Evolutionary conservation across 2,329 filamentous ascomycete species (phyloP).

Genomic region (Malbranchea cinnamomea): DNA sequence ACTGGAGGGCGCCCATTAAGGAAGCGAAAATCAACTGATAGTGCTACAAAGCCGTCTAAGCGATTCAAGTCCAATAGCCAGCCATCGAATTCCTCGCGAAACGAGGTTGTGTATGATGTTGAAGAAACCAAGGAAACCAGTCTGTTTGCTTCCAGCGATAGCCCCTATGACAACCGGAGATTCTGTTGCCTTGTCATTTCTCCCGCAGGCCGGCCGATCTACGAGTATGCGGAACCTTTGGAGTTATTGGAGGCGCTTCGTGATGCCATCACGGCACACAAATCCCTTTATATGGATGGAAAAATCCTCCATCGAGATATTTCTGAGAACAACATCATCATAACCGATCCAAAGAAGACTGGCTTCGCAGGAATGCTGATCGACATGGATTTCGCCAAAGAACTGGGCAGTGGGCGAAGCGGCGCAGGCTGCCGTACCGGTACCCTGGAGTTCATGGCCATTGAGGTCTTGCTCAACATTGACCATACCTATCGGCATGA

Average conservation of each 20-base stretch:
- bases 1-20: no score
- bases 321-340: conserved; percentile 23
- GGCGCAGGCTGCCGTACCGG: conserved; percentile 15
- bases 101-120: not conserved
- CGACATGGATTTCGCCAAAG: conserved; percentile 17
- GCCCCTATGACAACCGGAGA: conserved; percentile 15
- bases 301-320: conserved; percentile 24
- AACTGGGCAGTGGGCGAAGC: conserved; percentile 4
- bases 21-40: no score
- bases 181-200: conserved; percentile 17
- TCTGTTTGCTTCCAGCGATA: conserved; percentile 3
- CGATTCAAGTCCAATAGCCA: not conserved
- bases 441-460: conserved; percentile 20
- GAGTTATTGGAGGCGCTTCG: conserved; percentile 21
- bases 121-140: conserved; percentile 3
- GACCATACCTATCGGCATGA: conserved; percentile 19
- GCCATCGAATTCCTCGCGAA: not conserved
- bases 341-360: conserved; percentile 11
- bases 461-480: conserved; percentile 16
- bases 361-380: conserved; percentile 20
- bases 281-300: conserved; percentile 17
- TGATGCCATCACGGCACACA: conserved; percentile 23
- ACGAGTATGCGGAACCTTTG: conserved; percentile 13
- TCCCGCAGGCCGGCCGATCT: conserved; percentile 15
- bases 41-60: no score